phyloP scores from a whole-genome alignment of 2,329 filamentous ascomycete genomes.

The Graphilbum ipis-grandicollis region DNA sequence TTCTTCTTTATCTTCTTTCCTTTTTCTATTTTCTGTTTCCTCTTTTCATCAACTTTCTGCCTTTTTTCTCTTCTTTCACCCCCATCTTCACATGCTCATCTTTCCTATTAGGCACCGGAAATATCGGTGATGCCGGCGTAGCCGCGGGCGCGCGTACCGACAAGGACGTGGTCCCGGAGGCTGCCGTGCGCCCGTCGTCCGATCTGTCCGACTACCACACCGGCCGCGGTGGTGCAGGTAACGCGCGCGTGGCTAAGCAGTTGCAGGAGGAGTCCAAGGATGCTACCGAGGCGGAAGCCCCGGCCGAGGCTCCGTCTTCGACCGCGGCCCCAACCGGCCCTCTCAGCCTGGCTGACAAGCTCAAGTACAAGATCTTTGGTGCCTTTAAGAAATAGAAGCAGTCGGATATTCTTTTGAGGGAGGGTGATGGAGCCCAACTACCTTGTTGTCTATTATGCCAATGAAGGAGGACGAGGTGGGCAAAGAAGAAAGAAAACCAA shows the following conservation, averaged over 20 bases:
- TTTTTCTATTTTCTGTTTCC: neutral
- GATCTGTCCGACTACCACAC: constrained; percentile 35
- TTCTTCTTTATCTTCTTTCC: neutral
- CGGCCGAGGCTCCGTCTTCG: neutral
- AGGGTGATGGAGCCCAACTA: too few species aligned
- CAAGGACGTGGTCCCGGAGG: constrained; percentile 33
- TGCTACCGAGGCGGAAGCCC: constrained; percentile 7
- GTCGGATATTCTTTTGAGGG: too few species aligned
- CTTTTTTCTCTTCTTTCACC: neutral
- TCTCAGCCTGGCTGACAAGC: constrained; percentile 35
- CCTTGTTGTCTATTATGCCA: too few species aligned
- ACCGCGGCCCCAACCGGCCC: constrained; percentile 12
- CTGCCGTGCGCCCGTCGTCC: constrained; percentile 28
- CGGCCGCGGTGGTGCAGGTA: constrained; percentile 43
- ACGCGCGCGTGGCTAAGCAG: constrained; percentile 31
- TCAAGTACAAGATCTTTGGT: constrained; percentile 37
- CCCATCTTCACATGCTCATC: constrained; percentile 1
- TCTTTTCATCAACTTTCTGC: neutral
- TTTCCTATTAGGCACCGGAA: constrained; percentile 43
- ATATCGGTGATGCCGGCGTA: constrained; percentile 33
- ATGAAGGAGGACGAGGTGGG: too few species aligned
- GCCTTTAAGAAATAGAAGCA: constrained; percentile 25
- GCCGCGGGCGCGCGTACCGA: constrained; percentile 25
- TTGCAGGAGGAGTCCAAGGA: constrained; percentile 12
- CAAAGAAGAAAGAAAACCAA: too few species aligned